Evolutionary conservation across 805 yeast species (phyloP).

Genomic region (Priceomyces fermenticarens): DNA sequence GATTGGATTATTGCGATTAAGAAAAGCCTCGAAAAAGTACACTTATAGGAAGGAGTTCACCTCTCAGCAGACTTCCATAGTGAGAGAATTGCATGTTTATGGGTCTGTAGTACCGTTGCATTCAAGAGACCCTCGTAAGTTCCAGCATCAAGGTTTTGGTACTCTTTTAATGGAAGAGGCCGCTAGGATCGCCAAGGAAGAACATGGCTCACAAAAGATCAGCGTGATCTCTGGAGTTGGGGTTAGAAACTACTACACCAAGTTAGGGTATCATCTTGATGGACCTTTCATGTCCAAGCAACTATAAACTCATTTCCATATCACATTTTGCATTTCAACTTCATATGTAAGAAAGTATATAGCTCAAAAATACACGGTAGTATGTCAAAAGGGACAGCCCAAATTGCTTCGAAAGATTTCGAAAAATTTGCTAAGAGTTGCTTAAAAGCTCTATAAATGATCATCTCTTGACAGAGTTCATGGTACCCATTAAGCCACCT

Average conservation of each 20-base stretch:
- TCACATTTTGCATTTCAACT: too few species aligned
- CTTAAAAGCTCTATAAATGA: too few species aligned
- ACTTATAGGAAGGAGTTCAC: constrained; percentile 89
- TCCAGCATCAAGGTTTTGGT: constrained; percentile 99
- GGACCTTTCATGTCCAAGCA: constrained; percentile 95
- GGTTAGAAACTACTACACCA: constrained; percentile 91
- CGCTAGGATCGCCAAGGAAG: constrained; percentile 90
- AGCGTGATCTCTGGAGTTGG: constrained; percentile 97
- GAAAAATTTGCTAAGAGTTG: too few species aligned
- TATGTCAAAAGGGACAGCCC: too few species aligned
- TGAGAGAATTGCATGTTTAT: constrained; percentile 95
- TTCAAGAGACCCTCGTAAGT: constrained; percentile 93
- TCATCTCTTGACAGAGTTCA: background rate
- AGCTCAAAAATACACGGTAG: too few species aligned
- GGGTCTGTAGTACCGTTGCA: constrained; percentile 97
- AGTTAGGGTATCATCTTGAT: constrained; percentile 86
- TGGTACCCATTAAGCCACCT: constrained; percentile 29
- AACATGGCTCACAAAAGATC: constrained; percentile 88
- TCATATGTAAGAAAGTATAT: too few species aligned
- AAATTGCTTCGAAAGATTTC: too few species aligned
- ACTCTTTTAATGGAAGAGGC: constrained; percentile 98
- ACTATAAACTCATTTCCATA: constrained; percentile 6
- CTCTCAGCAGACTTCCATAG: constrained; percentile 82
- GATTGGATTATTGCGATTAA: constrained; percentile 82
- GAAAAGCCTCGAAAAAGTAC: constrained; percentile 84